Percentiles rank a stretch among this genome's conserved stretches.
These are phyloP conservation scores for Lotus japonicus DNA, from an alignment of 306 rosid genomes.

Conservation along the genomic window DNA sequence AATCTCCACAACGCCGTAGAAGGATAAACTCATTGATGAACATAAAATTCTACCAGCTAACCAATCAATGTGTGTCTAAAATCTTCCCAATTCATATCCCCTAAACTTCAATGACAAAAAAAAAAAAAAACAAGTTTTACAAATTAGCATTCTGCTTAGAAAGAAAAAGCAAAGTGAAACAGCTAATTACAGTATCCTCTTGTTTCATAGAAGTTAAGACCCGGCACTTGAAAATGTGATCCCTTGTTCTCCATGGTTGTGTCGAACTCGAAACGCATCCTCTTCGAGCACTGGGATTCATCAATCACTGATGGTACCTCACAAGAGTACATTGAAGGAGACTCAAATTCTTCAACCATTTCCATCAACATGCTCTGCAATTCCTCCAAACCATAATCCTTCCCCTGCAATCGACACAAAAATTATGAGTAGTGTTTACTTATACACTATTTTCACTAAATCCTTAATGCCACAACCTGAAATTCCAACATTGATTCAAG, in stretches of 20 bases:
- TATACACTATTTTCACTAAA: too few species aligned
- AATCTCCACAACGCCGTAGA: too few species aligned
- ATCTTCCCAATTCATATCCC: too few species aligned
- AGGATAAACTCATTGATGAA: too few species aligned
- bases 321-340: conserved; percentile 18
- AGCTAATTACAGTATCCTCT: not conserved
- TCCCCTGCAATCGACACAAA: conserved; percentile 19
- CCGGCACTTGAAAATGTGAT: conserved; percentile 16
- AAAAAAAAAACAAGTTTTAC: too few species aligned
- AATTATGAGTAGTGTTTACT: too few species aligned
- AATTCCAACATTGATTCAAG: too few species aligned
- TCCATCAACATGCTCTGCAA: conserved; percentile 56
- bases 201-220: conserved; percentile 12
- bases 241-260: not conserved
- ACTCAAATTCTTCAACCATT: conserved; percentile 56
- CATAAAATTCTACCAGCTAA: too few species aligned
- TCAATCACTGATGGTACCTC: conserved; percentile 22
- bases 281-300: conserved; percentile 33
- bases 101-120: too few species aligned
- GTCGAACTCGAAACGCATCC: conserved; percentile 30
- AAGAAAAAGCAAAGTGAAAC: not conserved
- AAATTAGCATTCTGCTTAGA: too few species aligned
- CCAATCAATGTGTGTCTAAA: too few species aligned
- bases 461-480: too few species aligned
- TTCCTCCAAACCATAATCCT: conserved; percentile 50